Conservation (phyloP, 169 alveolate genomes). For the Cryptosporidium sp. region DNA sequence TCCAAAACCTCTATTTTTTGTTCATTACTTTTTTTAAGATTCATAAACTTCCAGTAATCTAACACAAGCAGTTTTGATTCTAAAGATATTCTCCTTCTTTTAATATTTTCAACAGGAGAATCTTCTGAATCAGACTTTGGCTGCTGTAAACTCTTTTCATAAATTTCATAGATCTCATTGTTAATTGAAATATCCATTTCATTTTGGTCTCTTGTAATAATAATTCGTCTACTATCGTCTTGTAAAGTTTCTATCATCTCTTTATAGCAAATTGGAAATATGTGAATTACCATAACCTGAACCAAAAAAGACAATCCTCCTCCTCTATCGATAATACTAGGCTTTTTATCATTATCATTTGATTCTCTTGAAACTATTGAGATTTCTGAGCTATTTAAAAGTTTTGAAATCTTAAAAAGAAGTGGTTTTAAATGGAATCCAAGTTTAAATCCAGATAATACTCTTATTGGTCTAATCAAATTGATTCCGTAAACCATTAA, state of each 20-base stretch:
- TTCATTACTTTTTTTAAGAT: neutral
- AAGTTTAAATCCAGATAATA: neutral
- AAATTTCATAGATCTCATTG: constrained; percentile 38
- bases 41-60: constrained; percentile 62
- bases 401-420: constrained; percentile 7
- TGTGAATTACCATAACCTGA: constrained; percentile 44
- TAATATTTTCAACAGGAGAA: neutral
- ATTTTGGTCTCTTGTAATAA: constrained; percentile 48
- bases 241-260: constrained; percentile 21
- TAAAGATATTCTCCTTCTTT: constrained; percentile 10
- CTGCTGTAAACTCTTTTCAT: neutral
- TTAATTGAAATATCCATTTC: constrained; percentile 59
- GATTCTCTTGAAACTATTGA: neutral
- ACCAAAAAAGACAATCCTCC: constrained; percentile 51
- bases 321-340: constrained; percentile 21
- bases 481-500: constrained; percentile 23
- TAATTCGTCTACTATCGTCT: constrained; percentile 17
- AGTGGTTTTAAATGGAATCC: constrained; percentile 57
- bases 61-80: constrained; percentile 42
- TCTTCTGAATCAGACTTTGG: constrained; percentile 1
- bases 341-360: neutral
- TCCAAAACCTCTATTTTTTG: neutral
- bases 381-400: constrained; percentile 7
- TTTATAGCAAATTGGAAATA: constrained; percentile 53
- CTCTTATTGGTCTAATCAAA: constrained; percentile 50